Evolutionary conservation across 2,329 filamentous ascomycete species (phyloP).

Genomic region (Juglanconis sp.): DNA sequence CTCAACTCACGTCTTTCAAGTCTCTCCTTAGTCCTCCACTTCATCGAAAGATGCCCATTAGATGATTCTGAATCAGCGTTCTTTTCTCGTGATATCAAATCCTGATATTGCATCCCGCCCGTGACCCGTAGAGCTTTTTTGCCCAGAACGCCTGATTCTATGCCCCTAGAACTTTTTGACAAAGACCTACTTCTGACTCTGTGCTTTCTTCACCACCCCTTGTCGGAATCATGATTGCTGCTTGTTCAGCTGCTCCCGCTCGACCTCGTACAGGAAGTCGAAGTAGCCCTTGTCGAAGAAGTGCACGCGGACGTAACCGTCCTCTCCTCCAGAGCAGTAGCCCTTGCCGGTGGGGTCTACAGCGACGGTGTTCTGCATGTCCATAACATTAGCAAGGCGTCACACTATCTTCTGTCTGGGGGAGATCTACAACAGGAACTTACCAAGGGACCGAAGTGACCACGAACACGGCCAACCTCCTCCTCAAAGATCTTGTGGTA

Average conservation of each 20-base stretch:
- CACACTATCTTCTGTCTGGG: no score
- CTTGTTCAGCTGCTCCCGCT: constrained; percentile 69
- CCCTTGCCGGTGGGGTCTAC: constrained; percentile 86
- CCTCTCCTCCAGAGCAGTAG: constrained; percentile 94
- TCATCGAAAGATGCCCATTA: constrained; percentile 5
- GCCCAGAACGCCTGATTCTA: constrained; percentile 20
- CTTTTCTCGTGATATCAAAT: constrained; percentile 5
- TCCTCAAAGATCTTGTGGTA: constrained; percentile 99
- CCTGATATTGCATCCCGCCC: constrained; percentile 5
- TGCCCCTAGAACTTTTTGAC: constrained; percentile 14
- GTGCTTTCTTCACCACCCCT: background rate
- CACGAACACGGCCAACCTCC: constrained; percentile 93
- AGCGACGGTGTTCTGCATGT: constrained; percentile 76
- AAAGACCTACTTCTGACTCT: constrained; percentile 1
- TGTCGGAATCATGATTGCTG: constrained; percentile 22
- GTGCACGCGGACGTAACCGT: constrained; percentile 97
- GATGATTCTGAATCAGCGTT: constrained; percentile 11
- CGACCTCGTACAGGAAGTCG: constrained; percentile 98
- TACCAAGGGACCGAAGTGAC: constrained; percentile 87
- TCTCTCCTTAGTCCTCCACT: background rate
- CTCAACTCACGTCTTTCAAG: background rate
- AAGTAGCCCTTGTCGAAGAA: constrained; percentile 99
- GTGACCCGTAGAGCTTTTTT: background rate
- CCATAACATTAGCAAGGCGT: no score
- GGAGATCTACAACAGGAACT: constrained; percentile 17